Evolutionary conservation across 2,329 filamentous ascomycete species (phyloP).

Genomic region (Simplicillium sp.): DNA sequence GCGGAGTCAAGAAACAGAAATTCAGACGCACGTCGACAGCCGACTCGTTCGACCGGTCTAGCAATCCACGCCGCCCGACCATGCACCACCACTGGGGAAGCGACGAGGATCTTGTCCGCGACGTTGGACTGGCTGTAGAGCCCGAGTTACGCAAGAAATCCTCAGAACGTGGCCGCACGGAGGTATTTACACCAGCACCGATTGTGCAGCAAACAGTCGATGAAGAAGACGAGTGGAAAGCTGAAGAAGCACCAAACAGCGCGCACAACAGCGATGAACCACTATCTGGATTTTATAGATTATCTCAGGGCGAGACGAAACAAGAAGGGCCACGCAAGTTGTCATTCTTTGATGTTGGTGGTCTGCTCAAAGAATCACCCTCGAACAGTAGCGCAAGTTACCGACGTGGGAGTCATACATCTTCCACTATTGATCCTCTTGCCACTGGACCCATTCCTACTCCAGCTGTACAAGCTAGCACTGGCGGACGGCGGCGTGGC

Average conservation of each 20-base stretch:
- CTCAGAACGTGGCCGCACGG: slow-evolving; percentile 11
- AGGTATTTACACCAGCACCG: slow-evolving; percentile 24
- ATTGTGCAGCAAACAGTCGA: slow-evolving; percentile 19
- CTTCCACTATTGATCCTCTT: slow-evolving; percentile 27
- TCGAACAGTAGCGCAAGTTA: slow-evolving; percentile 20
- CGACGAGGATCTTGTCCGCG: slow-evolving; percentile 81
- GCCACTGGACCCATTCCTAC: slow-evolving; percentile 26
- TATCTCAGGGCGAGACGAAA: slow-evolving; percentile 15
- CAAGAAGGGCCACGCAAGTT: slow-evolving; percentile 31
- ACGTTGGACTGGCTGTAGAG: slow-evolving; percentile 61
- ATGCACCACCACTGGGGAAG: slow-evolving; percentile 69
- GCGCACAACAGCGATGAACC: slow-evolving; percentile 35
- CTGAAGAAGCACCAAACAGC: slow-evolving; percentile 27
- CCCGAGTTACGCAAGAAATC: slow-evolving; percentile 36
- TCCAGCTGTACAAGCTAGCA: slow-evolving; percentile 33
- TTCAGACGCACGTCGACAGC: slow-evolving; percentile 58
- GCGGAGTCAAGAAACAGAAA: slow-evolving; percentile 81
- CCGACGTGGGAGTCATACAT: slow-evolving; percentile 31
- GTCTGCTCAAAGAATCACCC: slow-evolving; percentile 49
- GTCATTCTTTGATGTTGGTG: slow-evolving; percentile 80
- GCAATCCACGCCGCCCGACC: slow-evolving; percentile 32
- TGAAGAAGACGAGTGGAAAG: slow-evolving; percentile 37
- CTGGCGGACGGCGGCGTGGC: slow-evolving; percentile 38
- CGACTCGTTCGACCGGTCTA: slow-evolving; percentile 48
- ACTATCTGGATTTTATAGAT: slow-evolving; percentile 25